phyloP scores from a whole-genome alignment of 345 rosid species.

The Corchorus olitorius region DNA sequence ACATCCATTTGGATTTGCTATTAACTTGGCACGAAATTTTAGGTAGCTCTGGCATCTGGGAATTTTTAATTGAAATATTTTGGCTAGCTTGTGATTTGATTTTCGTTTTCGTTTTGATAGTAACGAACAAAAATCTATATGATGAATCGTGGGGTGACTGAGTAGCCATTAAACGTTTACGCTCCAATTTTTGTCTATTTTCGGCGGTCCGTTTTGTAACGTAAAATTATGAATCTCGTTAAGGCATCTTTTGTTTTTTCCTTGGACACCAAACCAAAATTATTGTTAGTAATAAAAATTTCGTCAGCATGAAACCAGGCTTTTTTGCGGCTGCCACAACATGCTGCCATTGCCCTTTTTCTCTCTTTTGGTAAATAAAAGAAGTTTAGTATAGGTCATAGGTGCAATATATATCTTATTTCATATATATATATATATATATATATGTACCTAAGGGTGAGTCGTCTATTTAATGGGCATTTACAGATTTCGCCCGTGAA shows the following conservation, averaged over 20 bases:
- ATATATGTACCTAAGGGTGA: too few species aligned
- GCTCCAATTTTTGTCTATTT: neutral
- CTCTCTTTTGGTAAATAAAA: neutral
- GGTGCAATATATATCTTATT: too few species aligned
- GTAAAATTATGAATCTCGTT: neutral
- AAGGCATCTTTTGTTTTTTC: too few species aligned
- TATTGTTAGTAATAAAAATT: too few species aligned
- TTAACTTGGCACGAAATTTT: conserved; percentile 7
- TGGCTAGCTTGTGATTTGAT: neutral
- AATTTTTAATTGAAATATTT: neutral
- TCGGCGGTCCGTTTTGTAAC: neutral
- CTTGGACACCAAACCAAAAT: too few species aligned
- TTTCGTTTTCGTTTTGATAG: neutral
- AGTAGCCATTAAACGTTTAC: neutral
- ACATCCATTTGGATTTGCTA: neutral
- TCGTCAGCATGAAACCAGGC: too few species aligned
- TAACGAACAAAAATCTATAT: neutral
- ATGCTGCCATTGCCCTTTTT: neutral
- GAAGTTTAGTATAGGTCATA: too few species aligned
- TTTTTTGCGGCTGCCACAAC: too few species aligned
- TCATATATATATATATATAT: too few species aligned
- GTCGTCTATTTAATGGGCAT: too few species aligned
- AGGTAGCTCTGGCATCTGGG: neutral
- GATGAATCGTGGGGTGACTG: too few species aligned
- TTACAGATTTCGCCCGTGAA: too few species aligned